Evolutionary conservation across 176 grass and related monocot genomes (phyloP).

Genomic region (Aegilops tauschii): DNA sequence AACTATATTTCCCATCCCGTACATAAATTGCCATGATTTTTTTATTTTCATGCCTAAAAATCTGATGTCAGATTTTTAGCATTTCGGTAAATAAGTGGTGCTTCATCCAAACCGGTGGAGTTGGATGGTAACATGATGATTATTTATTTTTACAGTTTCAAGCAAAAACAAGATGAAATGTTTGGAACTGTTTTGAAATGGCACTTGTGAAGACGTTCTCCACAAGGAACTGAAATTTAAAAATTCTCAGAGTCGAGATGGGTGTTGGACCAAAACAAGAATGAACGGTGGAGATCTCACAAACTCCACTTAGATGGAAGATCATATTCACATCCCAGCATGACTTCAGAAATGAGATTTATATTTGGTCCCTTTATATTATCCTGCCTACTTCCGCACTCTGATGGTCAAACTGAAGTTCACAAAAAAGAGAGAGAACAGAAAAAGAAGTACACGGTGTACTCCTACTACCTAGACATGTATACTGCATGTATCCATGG

Average conservation of each 20-base stretch:
- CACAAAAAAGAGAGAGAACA: neutral
- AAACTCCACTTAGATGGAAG: neutral
- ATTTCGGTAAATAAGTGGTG: neutral
- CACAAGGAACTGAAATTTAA: neutral
- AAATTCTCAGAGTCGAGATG: neutral
- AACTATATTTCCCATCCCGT: too few relatives aligned
- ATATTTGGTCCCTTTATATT: neutral
- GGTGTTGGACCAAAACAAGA: neutral
- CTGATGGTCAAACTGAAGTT: neutral
- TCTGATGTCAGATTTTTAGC: too few relatives aligned
- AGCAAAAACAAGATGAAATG: neutral
- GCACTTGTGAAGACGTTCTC: neutral
- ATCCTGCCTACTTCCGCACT: neutral
- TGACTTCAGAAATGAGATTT: neutral
- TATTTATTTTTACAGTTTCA: neutral
- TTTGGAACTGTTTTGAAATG: neutral
- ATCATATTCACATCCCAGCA: neutral
- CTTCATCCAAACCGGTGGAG: neutral
- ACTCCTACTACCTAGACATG: too few relatives aligned
- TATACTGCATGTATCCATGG: neutral
- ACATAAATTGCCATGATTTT: too few relatives aligned
- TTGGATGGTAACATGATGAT: neutral
- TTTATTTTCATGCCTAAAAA: too few relatives aligned
- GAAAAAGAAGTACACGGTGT: neutral
- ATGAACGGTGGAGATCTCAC: neutral